Conservation (phyloP, 805 yeast genomes). For the Pichia californica region DNA sequence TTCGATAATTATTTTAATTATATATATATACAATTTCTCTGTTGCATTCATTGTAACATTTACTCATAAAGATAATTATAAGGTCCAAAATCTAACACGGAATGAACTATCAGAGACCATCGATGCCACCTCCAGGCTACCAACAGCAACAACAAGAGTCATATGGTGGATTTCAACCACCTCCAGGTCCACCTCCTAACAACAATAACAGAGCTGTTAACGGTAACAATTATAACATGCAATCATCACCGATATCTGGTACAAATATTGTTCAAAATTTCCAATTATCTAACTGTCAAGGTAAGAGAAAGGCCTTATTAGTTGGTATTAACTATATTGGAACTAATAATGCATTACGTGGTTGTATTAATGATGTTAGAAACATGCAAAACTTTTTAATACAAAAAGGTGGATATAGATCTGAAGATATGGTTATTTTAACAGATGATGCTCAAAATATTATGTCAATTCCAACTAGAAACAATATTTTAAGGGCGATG, state of each 20-base stretch:
- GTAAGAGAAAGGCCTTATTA: slow-evolving; percentile 65
- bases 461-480: slow-evolving; percentile 52
- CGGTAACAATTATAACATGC: slow-evolving; percentile 12
- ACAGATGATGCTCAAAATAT: slow-evolving; percentile 49
- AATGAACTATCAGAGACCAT: neutral
- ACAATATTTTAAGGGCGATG: slow-evolving; percentile 72
- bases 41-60: too few relatives aligned
- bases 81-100: too few relatives aligned
- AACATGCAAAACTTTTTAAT: slow-evolving; percentile 38
- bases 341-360: slow-evolving; percentile 46
- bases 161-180: neutral
- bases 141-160: neutral
- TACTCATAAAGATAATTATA: too few relatives aligned
- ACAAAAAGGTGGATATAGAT: slow-evolving; percentile 38
- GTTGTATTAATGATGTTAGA: slow-evolving; percentile 75
- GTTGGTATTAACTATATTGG: slow-evolving; percentile 70
- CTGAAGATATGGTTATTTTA: slow-evolving; percentile 52
- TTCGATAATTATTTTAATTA: too few relatives aligned
- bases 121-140: neutral
- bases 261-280: slow-evolving; percentile 26
- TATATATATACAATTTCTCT: too few relatives aligned
- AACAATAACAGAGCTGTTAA: slow-evolving; percentile 15
- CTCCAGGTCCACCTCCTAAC: slow-evolving; percentile 8
- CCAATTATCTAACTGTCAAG: slow-evolving; percentile 65
- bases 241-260: slow-evolving; percentile 24